A percentile compares a stretch with the other conserved stretches of the same genome.
These are phyloP conservation scores for Eucalyptus albens DNA, from an alignment of 345 rosid genomes.

Conservation along the genomic window DNA sequence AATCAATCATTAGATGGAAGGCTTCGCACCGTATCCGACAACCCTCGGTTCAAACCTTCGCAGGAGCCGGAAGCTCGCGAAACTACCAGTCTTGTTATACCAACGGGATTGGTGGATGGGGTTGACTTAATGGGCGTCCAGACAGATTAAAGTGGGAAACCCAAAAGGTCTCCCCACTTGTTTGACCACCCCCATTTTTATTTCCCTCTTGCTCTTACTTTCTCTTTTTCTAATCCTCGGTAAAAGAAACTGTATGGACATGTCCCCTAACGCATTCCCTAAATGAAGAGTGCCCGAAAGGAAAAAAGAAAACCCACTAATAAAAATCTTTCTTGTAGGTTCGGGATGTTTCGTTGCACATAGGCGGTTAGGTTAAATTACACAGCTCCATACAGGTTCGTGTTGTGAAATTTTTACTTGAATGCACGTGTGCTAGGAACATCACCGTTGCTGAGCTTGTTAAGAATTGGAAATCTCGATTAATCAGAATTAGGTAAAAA, in stretches of 20 bases:
- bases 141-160: neutral
- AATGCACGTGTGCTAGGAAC: neutral
- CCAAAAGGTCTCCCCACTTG: neutral
- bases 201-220: neutral
- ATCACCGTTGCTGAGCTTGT: neutral
- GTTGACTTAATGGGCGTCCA: neutral
- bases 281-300: neutral
- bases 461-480: neutral
- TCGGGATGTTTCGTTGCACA: neutral
- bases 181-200: neutral
- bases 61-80: neutral
- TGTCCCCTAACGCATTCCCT: neutral
- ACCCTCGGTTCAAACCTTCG: neutral
- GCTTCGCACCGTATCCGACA: neutral
- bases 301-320: neutral
- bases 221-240: neutral
- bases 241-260: neutral
- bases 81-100: neutral
- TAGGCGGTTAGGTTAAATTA: neutral
- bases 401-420: neutral
- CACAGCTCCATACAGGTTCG: neutral
- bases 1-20: neutral
- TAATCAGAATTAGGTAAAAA: neutral
- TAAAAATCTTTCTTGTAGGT: neutral
- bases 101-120: neutral